Conservation (phyloP, 2,329 filamentous ascomycete species). For the Tolypocladium capitatum region DNA sequence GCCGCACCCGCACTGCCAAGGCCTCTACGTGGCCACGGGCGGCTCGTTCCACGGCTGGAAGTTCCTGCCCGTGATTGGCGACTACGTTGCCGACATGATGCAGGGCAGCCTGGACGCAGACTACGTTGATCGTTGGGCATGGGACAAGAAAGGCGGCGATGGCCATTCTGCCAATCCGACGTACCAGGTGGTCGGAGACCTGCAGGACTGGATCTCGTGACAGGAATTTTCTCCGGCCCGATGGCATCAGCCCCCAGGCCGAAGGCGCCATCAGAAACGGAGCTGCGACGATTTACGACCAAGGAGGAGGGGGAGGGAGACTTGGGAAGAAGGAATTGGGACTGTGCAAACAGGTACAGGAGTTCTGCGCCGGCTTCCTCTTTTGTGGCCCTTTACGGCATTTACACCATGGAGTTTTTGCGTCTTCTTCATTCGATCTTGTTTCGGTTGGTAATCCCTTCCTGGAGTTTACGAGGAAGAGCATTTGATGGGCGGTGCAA, state of each 20-base stretch:
- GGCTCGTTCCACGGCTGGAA: constrained; percentile 55
- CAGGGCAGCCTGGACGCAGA: constrained; percentile 24
- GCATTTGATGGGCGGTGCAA: not conserved
- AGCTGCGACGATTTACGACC: not conserved
- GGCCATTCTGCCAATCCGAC: constrained; percentile 28
- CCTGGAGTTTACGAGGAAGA: not conserved
- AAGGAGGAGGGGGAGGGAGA: not conserved
- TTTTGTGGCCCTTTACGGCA: not conserved
- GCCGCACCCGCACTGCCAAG: constrained; percentile 32
- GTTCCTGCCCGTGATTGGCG: constrained; percentile 48
- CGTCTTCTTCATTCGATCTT: not conserved
- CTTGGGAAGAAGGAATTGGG: not conserved
- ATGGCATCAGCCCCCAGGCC: not conserved
- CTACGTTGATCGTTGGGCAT: constrained; percentile 29
- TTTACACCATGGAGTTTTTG: not conserved
- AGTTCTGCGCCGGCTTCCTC: constrained; percentile 1
- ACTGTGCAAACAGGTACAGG: constrained; percentile 6
- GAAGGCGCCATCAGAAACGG: not conserved
- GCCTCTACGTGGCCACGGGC: constrained; percentile 46
- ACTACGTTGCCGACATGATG: constrained; percentile 41
- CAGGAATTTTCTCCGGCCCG: not conserved
- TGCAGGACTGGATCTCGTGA: constrained; percentile 23
- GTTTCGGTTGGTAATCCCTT: not conserved
- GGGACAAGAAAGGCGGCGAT: constrained; percentile 29
- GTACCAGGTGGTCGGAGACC: constrained; percentile 25